These are phyloP conservation scores for Podospora pseudocomata DNA, from an alignment of 495 filamentous ascomycete genomes.

Conservation along the genomic window DNA sequence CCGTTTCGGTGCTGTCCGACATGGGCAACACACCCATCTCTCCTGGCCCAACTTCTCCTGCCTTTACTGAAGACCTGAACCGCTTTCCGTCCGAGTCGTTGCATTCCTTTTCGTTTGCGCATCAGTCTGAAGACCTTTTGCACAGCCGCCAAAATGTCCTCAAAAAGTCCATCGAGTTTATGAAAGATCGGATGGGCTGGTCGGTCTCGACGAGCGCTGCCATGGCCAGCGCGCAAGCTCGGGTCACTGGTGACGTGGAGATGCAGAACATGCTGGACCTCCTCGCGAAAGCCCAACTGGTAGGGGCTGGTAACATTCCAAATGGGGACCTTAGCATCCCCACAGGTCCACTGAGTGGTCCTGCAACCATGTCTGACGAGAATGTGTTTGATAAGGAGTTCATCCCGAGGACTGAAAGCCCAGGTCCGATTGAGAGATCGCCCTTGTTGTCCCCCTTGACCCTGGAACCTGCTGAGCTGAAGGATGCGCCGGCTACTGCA, in stretches of 20 bases:
- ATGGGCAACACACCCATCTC: conserved; percentile 44
- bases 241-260: conserved; percentile 76
- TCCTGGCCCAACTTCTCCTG: conserved; percentile 62
- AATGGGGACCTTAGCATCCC: conserved; percentile 40
- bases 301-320: conserved; percentile 53
- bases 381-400: conserved; percentile 85
- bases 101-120: conserved; percentile 97
- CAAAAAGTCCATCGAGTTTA: conserved; percentile 93
- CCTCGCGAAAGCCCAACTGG: conserved; percentile 69
- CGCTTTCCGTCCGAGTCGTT: conserved; percentile 93
- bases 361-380: conserved; percentile 55
- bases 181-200: conserved; percentile 92
- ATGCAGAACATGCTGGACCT: conserved; percentile 89
- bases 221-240: conserved; percentile 76
- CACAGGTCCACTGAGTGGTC: conserved; percentile 69
- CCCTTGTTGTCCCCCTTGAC: conserved; percentile 34
- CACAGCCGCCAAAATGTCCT: conserved; percentile 89
- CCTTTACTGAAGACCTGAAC: conserved; percentile 80
- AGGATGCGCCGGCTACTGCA: neutral
- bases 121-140: conserved; percentile 87
- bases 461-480: neutral
- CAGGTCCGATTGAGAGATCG: conserved; percentile 42
- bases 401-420: conserved; percentile 50
- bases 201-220: conserved; percentile 44
- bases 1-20: conserved; percentile 55